Conservation (phyloP, 1,284 basidiomycete species). For the Leccinum brunneo-olivaceum region DNA sequence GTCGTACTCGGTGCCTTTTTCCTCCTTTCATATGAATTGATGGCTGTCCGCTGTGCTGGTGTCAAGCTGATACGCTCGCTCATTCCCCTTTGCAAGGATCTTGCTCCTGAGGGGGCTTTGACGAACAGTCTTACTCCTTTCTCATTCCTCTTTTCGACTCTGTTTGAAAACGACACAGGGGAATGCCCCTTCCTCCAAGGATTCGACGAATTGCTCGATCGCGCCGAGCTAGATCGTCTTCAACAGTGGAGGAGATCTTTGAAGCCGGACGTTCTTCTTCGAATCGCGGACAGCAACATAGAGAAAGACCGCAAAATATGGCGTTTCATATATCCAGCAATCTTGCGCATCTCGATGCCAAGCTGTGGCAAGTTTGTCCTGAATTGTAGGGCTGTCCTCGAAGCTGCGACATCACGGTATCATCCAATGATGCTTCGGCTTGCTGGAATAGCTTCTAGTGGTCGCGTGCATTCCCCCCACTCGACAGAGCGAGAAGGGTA, state of each 20-base stretch:
- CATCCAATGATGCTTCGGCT: conserved; percentile 62
- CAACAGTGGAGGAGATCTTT: conserved; percentile 56
- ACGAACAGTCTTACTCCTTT: conserved; percentile 17
- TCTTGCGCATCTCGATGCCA: conserved; percentile 52
- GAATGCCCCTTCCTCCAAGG: conserved; percentile 47
- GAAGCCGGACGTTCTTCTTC: conserved; percentile 47
- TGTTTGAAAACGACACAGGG: conserved; percentile 25
- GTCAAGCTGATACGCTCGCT: conserved; percentile 56
- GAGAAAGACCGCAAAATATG: conserved; percentile 64
- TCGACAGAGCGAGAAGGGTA: conserved; percentile 44
- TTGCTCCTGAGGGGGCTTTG: conserved; percentile 32
- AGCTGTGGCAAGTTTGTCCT: conserved; percentile 39
- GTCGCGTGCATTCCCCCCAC: conserved; percentile 34
- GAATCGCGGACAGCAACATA: conserved; percentile 61
- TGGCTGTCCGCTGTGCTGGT: conserved; percentile 47
- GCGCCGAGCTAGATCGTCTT: conserved; percentile 49
- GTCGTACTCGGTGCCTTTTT: conserved; percentile 76
- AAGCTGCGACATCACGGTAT: conserved; percentile 59
- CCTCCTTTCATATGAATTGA: conserved; percentile 62
- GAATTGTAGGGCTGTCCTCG: conserved; percentile 56
- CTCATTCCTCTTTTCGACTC: conserved; percentile 40
- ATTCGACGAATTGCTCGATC: conserved; percentile 60
- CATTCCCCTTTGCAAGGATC: conserved; percentile 35
- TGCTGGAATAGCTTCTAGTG: conserved; percentile 55
- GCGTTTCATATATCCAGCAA: conserved; percentile 60